Conservation (phyloP, 164 flowering plant genomes). For the Litsea cubeba region DNA sequence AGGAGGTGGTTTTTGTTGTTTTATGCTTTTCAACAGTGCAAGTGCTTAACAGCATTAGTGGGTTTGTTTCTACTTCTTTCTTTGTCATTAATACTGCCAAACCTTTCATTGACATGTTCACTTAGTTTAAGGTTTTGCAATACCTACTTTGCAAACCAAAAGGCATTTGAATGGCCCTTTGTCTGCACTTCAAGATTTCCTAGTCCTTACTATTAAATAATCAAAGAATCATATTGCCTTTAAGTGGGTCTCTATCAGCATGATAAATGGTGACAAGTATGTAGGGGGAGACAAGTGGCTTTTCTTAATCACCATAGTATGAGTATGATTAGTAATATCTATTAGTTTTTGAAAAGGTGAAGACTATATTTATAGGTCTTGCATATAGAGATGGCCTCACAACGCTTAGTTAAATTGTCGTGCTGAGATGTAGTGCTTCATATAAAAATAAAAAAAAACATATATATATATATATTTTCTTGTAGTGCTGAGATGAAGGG, state of each 20-base stretch:
- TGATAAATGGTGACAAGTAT: constrained; percentile 17
- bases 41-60: background rate
- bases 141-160: constrained; percentile 2
- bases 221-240: constrained; percentile 3
- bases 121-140: constrained; percentile 7
- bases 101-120: constrained; percentile 9
- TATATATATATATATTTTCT: too few species aligned
- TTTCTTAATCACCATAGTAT: constrained; percentile 18
- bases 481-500: background rate
- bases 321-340: constrained; percentile 15
- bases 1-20: background rate
- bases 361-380: background rate
- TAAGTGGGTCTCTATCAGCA: constrained; percentile 13
- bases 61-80: constrained; percentile 2
- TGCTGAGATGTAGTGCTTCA: too few species aligned
- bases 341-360: constrained; percentile 10
- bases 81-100: constrained; percentile 1
- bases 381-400: too few species aligned
- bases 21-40: background rate
- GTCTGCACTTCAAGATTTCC: constrained; percentile 17
- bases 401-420: too few species aligned
- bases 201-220: background rate
- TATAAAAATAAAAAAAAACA: too few species aligned
- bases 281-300: constrained; percentile 19
- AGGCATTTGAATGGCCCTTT: constrained; percentile 14